phyloP scores from a whole-genome alignment of 106 monocot genomes.

The Phalaenopsis equestris region DNA sequence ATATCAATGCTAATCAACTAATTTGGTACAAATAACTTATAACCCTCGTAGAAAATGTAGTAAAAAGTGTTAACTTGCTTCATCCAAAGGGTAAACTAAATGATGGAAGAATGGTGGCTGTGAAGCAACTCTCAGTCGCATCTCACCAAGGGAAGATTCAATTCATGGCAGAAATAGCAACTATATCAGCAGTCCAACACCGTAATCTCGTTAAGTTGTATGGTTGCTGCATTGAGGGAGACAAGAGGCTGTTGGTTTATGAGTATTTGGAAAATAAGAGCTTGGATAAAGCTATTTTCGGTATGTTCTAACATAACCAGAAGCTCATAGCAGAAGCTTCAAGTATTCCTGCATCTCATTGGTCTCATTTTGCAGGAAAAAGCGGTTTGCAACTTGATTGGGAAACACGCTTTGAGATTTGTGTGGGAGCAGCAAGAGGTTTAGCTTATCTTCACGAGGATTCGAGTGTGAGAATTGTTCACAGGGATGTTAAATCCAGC shows the following conservation, averaged over 20 bases:
- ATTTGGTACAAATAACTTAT: too few species aligned
- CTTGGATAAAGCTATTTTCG: slow-evolving; percentile 79
- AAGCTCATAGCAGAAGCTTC: neutral
- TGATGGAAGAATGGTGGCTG: slow-evolving; percentile 79
- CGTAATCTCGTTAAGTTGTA: slow-evolving; percentile 71
- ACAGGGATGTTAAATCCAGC: slow-evolving; percentile 74
- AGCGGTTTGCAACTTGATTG: slow-evolving; percentile 44
- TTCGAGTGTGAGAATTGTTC: slow-evolving; percentile 53
- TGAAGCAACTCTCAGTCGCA: slow-evolving; percentile 69
- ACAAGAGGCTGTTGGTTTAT: slow-evolving; percentile 65
- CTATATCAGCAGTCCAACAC: slow-evolving; percentile 84
- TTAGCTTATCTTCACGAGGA: slow-evolving; percentile 18
- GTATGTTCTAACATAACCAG: slow-evolving; percentile 19
- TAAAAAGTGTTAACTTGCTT: neutral
- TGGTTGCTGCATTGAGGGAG: slow-evolving; percentile 83
- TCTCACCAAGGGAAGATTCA: slow-evolving; percentile 76
- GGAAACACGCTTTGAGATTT: slow-evolving; percentile 70
- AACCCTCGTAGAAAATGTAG: too few species aligned
- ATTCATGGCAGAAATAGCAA: slow-evolving; percentile 80
- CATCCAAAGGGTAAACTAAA: slow-evolving; percentile 52
- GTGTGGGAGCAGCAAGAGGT: slow-evolving; percentile 67
- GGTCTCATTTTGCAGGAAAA: slow-evolving; percentile 28
- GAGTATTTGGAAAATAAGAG: slow-evolving; percentile 75
- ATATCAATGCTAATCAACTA: too few species aligned
- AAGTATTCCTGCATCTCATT: too few species aligned